Evolutionary conservation across 768 basidiomycete species (phyloP), one percentile per base, ranked within the genome.

Genomic region (Candolleomyces aberdarensis): DNA sequence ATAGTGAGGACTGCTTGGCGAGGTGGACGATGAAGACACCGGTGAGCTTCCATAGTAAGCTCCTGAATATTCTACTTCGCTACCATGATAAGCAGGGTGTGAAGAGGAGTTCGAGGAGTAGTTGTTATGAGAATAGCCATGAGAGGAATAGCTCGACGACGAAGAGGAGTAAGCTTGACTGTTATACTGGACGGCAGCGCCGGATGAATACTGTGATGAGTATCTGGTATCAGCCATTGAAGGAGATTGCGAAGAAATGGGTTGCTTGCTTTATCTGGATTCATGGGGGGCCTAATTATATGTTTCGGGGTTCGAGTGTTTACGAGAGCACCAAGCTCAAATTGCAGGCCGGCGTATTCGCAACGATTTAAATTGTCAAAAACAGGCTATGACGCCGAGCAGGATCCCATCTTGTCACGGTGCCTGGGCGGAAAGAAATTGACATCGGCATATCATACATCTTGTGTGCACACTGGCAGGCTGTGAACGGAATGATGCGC

Each of bases 371-470:
- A 61, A 61, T 61, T 61, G 60, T 61, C 60, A 61, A 52, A 39
- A 40, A n/a, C 49, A 14, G 31, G 48, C 49, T 56, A 61, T 61
- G 60, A 61, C 60, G 60, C 60, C 49, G 32, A 50, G 60, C 53
- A 64, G 46, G 46, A 62, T 60, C 51, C 48, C 44, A 56, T 61
- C 59, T 62, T 56, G 66, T 36, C 36, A 36, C 11, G 36, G 36
- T 66, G 64, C 66, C 68, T 67, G 65, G 63, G 51, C 60, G 55
- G 50, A 63, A 61, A 52, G 56, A 55, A 55, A 20, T 61, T 61
- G 60, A 61, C 48, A 61, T 60, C 59, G 59, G 59, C 59, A 60
- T 53, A 60, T 57, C 47, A 50, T 49, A 58, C 57, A 52, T 55
- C 47, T 60, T 48, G 56, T 48, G 36, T 36, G 36, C 36, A 36